A percentile compares a stretch with the other conserved stretches of the same genome.
These are phyloP conservation scores for Fraxinus excelsior DNA, from an alignment of 257 asterid genomes.

Conservation along the genomic window DNA sequence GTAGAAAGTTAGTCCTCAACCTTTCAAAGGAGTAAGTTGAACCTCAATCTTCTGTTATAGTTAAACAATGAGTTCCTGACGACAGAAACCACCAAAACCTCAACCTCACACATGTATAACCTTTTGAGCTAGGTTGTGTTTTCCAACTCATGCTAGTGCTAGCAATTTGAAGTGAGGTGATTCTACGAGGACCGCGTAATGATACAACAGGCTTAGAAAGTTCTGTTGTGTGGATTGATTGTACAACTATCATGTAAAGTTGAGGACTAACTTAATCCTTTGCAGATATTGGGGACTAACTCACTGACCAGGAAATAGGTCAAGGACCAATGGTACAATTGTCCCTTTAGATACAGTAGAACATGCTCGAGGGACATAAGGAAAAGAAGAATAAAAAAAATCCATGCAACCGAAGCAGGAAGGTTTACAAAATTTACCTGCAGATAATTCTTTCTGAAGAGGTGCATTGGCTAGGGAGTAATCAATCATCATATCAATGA, in stretches of 20 bases:
- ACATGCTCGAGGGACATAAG: background rate
- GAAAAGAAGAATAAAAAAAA: background rate
- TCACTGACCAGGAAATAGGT: background rate
- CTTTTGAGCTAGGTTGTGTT: background rate
- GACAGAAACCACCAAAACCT: background rate
- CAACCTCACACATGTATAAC: background rate
- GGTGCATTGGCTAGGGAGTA: constrained; percentile 81
- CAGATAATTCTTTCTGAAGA: constrained; percentile 79
- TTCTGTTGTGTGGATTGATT: background rate
- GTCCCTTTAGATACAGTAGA: background rate
- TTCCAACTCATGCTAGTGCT: background rate
- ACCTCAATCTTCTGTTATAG: background rate
- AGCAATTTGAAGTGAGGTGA: background rate
- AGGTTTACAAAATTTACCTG: constrained; percentile 42
- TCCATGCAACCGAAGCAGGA: background rate
- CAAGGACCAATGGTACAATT: background rate
- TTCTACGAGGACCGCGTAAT: background rate
- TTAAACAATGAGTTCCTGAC: background rate
- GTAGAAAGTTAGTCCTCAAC: background rate
- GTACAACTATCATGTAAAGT: background rate
- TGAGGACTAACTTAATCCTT: background rate
- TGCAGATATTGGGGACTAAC: background rate
- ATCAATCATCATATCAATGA: constrained; percentile 91
- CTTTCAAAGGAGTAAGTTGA: background rate
- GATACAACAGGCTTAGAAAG: background rate